Conservation (phyloP, 1,284 basidiomycete genomes). For the Irpex lacteus region DNA sequence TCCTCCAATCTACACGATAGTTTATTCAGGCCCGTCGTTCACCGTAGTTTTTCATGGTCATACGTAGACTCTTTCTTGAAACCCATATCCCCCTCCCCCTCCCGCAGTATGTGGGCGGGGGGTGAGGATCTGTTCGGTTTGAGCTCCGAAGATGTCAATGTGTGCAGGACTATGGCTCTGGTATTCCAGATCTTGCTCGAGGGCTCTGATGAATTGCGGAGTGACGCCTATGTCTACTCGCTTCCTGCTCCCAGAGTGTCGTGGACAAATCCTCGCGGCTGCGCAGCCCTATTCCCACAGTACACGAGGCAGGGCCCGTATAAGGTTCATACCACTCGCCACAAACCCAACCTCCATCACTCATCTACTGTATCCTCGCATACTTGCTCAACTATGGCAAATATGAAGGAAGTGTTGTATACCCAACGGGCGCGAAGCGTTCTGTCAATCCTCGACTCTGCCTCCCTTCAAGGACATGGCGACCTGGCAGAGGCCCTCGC, state of each 20-base stretch:
- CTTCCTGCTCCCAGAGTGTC: background rate
- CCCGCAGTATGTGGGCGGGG: background rate
- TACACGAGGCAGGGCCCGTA: background rate
- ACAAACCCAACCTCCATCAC: background rate
- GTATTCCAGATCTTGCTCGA: background rate
- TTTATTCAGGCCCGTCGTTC: background rate
- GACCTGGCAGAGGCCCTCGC: background rate
- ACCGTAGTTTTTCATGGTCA: background rate
- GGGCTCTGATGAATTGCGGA: background rate
- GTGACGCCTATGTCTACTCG: background rate
- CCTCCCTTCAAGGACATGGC: background rate
- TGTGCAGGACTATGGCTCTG: background rate
- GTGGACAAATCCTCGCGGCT: background rate
- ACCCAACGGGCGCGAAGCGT: background rate
- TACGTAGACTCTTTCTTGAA: background rate
- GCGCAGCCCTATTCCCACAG: background rate
- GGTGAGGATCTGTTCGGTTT: constrained; percentile 1
- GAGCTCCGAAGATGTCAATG: background rate
- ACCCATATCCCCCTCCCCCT: background rate
- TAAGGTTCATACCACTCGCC: background rate
- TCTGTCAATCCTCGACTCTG: background rate
- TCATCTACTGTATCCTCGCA: background rate
- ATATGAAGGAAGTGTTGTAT: background rate
- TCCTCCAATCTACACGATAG: too few species aligned
- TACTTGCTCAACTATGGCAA: background rate